Conservation (phyloP, 1,284 basidiomycete genomes). For the Tilletia indica region DNA sequence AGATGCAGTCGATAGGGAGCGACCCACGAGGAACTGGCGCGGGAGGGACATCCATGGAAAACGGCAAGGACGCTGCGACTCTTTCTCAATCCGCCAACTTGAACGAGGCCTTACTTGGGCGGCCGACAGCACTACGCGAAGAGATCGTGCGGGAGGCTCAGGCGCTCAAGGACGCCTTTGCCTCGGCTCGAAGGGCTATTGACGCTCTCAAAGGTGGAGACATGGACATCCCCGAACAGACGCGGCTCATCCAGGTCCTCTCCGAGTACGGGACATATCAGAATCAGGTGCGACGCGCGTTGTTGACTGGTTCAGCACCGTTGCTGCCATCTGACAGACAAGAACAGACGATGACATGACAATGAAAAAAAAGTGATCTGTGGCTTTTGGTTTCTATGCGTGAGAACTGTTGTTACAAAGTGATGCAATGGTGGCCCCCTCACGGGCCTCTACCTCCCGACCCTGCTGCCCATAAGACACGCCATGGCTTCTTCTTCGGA, state of each 20-base stretch:
- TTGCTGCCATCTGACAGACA: conserved; percentile 20
- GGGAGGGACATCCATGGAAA: background rate
- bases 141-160: conserved; percentile 6
- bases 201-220: conserved; percentile 3
- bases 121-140: conserved; percentile 7
- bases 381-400: too few species aligned
- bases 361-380: too few species aligned
- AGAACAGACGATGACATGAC: too few species aligned
- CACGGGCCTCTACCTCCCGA: too few species aligned
- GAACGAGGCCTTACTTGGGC: conserved; percentile 2
- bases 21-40: too few species aligned
- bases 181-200: background rate
- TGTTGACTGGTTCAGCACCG: conserved; percentile 20
- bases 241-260: background rate
- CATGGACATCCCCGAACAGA: conserved; percentile 2
- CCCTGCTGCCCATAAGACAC: too few species aligned
- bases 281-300: conserved; percentile 20
- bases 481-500: too few species aligned
- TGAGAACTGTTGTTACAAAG: too few species aligned
- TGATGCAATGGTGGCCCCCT: too few species aligned
- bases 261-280: background rate
- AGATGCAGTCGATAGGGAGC: too few species aligned
- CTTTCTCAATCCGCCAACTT: background rate
- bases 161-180: conserved; percentile 11
- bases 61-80: background rate